Evolutionary conservation across 2,329 filamentous ascomycete genomes (phyloP).

Genomic region (Aspergillus pseudotamarii): DNA sequence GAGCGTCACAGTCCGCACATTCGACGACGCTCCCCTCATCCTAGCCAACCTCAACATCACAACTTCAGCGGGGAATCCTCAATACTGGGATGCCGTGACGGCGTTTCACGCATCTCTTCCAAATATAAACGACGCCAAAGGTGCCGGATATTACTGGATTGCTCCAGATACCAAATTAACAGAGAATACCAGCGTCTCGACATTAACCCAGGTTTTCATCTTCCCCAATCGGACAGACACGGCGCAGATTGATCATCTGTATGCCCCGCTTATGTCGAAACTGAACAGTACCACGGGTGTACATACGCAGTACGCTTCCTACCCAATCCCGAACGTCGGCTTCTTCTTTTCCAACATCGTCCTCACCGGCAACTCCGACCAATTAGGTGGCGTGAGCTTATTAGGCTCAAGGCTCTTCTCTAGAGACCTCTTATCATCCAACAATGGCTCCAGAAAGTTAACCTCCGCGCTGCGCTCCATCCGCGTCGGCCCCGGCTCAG

Average conservation of each 20-base stretch:
- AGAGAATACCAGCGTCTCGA: slow-evolving; percentile 33
- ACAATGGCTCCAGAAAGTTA: slow-evolving; percentile 30
- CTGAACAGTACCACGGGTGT: slow-evolving; percentile 20
- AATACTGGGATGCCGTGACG: slow-evolving; percentile 28
- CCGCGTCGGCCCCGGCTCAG: slow-evolving; percentile 20
- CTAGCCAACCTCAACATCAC: slow-evolving; percentile 28
- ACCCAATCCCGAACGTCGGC: slow-evolving; percentile 24
- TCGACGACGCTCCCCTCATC: slow-evolving; percentile 41
- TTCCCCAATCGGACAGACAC: slow-evolving; percentile 31
- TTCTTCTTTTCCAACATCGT: slow-evolving; percentile 21
- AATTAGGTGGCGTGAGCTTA: slow-evolving; percentile 25
- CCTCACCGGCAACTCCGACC: slow-evolving; percentile 25
- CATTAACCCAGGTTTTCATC: slow-evolving; percentile 17
- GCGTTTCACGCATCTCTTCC: slow-evolving; percentile 45
- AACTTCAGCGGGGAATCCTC: slow-evolving; percentile 14
- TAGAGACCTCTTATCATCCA: slow-evolving; percentile 32
- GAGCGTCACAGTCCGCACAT: slow-evolving; percentile 47
- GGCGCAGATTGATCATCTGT: slow-evolving; percentile 20
- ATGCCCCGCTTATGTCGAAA: slow-evolving; percentile 20
- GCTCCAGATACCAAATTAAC: slow-evolving; percentile 28
- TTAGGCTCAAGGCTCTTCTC: slow-evolving; percentile 38
- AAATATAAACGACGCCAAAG: slow-evolving; percentile 50
- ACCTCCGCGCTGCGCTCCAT: slow-evolving; percentile 38
- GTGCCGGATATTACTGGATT: slow-evolving; percentile 43
- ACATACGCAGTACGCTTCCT: slow-evolving; percentile 17